Evolutionary conservation across 169 alveolate species (phyloP), one percentile per base, ranked within the genome.

Genomic region (Cardiosporidium cionae): DNA sequence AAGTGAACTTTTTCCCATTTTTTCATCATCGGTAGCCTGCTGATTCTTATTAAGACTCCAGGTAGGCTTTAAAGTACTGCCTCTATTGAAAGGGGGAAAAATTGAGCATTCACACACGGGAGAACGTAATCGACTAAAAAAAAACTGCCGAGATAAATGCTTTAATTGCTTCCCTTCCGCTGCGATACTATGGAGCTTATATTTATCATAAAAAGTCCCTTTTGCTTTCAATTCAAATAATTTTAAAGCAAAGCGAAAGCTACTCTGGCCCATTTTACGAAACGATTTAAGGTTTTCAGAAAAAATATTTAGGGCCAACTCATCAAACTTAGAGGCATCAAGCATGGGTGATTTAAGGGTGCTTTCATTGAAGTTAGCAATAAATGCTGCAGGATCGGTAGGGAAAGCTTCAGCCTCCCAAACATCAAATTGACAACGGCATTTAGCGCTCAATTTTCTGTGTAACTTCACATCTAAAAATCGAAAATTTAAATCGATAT

Each of bases 91-190:
- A n/a, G n/a, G n/a, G n/a, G n/a, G n/a, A n/a, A n/a, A n/a, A n/a
- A n/a, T n/a, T n/a, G n/a, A n/a, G n/a, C n/a, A n/a, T 16, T 44
- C 58, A 44, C 27, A 44, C 16, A 44, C n/a, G n/a, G 16, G 16
- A 16, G 58, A 16, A n/a, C n/a, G 27, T 16, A 44, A 16, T 16
- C n/a, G 16, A 44, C n/a, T 44, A n/a, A n/a, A n/a, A n/a, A 44
- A 53, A 72, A 84, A 74, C 79, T 84, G 86, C 28, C 36, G 34
- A 32, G 80, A 76, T 23, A 84, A 68, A 35, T 68, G 74, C 35
- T 74, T 35, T 28, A 84, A 81, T 73, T 79, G 86, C 65, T 68
- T 64, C 9, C 89, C 89, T 58, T 84, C 89, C 29, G 79, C 76
- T 58, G 77, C 67, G 6, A 84, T 78, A 37, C 84, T 75, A 65